A percentile compares a stretch with the other conserved stretches of the same genome.
Evolutionary conservation across 441 rosid species (phyloP).

Genomic region (Oxalis stricta): DNA sequence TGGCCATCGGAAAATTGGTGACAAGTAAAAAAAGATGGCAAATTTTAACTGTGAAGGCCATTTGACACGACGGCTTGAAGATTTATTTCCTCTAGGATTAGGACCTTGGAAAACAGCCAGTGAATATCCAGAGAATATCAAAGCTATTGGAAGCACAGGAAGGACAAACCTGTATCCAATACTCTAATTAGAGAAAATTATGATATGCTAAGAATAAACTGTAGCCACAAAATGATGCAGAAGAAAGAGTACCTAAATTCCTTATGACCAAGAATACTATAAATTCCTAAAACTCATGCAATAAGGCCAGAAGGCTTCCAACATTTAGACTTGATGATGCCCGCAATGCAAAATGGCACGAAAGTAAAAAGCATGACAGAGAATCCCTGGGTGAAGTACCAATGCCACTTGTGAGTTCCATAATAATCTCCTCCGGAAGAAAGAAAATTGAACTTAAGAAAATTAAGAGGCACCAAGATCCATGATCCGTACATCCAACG

Average conservation of each 20-base stretch:
- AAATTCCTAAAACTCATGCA: conserved; percentile 61
- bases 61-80: conserved; percentile 18
- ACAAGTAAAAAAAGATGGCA: conserved; percentile 54
- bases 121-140: conserved; percentile 74
- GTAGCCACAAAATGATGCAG: not conserved
- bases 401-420: conserved; percentile 95
- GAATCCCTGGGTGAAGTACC: conserved; percentile 95
- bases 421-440: conserved; percentile 88
- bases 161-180: conserved; percentile 67
- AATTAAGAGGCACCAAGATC: conserved; percentile 81
- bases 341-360: conserved; percentile 59
- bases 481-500: conserved; percentile 71
- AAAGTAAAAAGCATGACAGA: conserved; percentile 75
- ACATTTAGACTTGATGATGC: conserved; percentile 38
- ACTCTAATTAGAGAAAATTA: conserved; percentile 19
- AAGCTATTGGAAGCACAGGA: conserved; percentile 79
- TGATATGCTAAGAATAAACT: conserved; percentile 7
- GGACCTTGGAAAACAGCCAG: conserved; percentile 36
- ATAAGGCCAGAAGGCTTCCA: conserved; percentile 70
- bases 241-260: conserved; percentile 58
- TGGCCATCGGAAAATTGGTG: conserved; percentile 74
- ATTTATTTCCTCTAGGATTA: conserved; percentile 15
- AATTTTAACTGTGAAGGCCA: conserved; percentile 31
- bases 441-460: conserved; percentile 85
- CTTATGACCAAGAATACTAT: conserved; percentile 76